A percentile compares a stretch with the other conserved stretches of the same genome.
Evolutionary conservation across 192 early-diverging fungal genomes (phyloP).

Genomic region (Coemansia sp.): DNA sequence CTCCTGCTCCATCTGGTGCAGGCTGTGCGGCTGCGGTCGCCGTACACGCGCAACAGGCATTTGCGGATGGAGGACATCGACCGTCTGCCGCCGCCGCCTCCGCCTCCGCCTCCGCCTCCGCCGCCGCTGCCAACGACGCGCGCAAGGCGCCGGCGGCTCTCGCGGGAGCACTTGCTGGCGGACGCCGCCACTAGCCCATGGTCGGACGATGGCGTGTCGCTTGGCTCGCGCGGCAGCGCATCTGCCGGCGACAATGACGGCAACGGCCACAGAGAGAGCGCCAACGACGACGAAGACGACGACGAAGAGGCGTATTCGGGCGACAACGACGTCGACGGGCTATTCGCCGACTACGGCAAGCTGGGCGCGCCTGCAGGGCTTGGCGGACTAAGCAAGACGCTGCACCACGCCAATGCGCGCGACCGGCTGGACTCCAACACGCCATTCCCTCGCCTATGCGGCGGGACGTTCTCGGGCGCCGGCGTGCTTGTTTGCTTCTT

Average conservation of each 20-base stretch:
- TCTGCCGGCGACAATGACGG: background rate
- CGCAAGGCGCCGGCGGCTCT: background rate
- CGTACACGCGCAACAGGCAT: slow-evolving; percentile 4
- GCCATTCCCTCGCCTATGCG: slow-evolving; percentile 57
- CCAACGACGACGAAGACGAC: slow-evolving; percentile 9
- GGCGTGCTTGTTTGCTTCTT: slow-evolving; percentile 54
- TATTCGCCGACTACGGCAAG: slow-evolving; percentile 28
- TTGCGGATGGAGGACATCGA: slow-evolving; percentile 29
- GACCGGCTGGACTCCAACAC: slow-evolving; percentile 39
- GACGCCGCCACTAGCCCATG: slow-evolving; percentile 6
- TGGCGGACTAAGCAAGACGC: slow-evolving; percentile 16
- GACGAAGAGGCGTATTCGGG: slow-evolving; percentile 9
- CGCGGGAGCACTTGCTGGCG: background rate
- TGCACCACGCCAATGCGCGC: slow-evolving; percentile 35
- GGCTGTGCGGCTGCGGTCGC: slow-evolving; percentile 11
- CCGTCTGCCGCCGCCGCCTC: slow-evolving; percentile 36
- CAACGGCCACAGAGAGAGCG: background rate
- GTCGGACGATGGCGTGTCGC: slow-evolving; percentile 26
- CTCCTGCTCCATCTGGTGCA: slow-evolving; percentile 19
- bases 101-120: slow-evolving; percentile 19
- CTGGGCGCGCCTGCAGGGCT: slow-evolving; percentile 18
- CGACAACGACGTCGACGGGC: slow-evolving; percentile 14
- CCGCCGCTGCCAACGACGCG: background rate
- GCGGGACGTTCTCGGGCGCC: slow-evolving; percentile 51
- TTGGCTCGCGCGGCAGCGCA: background rate